Evolutionary conservation across 768 basidiomycete genomes (phyloP).

Genomic region (Porpolomopsis calyptriformis): DNA sequence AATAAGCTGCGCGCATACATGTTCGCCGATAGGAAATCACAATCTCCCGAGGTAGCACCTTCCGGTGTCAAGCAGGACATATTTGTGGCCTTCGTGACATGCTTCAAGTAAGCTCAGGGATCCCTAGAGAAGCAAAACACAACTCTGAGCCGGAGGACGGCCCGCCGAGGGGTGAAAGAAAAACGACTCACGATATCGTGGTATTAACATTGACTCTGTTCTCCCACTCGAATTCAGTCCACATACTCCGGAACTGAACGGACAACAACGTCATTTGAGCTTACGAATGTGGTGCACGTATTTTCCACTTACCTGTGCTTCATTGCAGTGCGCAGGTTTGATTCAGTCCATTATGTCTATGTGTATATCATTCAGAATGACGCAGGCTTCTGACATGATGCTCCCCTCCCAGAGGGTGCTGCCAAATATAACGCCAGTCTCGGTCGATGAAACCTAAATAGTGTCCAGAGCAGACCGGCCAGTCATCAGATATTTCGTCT

Average conservation of each 20-base stretch:
- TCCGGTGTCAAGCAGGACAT: conserved; percentile 97
- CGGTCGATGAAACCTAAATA: conserved; percentile 87
- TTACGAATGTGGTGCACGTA: too few species aligned
- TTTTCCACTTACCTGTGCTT: conserved; percentile 59
- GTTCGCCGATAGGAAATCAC: conserved; percentile 94
- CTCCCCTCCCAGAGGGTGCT: conserved; percentile 95
- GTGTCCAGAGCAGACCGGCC: too few species aligned
- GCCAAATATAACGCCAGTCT: conserved; percentile 97
- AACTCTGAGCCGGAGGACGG: neutral
- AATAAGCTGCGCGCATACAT: conserved; percentile 93
- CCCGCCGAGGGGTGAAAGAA: conserved; percentile 1
- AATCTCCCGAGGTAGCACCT: conserved; percentile 89
- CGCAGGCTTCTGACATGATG: conserved; percentile 78
- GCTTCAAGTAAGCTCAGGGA: conserved; percentile 80
- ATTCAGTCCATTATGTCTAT: conserved; percentile 99
- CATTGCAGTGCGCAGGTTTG: conserved; percentile 91
- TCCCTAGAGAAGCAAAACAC: conserved; percentile 35
- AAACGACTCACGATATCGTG: conserved; percentile 55
- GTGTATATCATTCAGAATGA: conserved; percentile 94
- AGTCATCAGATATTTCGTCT: neutral
- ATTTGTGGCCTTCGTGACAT: conserved; percentile 95
- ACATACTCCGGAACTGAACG: conserved; percentile 88
- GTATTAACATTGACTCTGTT: conserved; percentile 94
- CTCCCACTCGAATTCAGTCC: conserved; percentile 99
- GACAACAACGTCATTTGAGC: too few species aligned